Evolutionary conservation across 2,329 filamentous ascomycete genomes (phyloP).

Genomic region (Periconia sp.): DNA sequence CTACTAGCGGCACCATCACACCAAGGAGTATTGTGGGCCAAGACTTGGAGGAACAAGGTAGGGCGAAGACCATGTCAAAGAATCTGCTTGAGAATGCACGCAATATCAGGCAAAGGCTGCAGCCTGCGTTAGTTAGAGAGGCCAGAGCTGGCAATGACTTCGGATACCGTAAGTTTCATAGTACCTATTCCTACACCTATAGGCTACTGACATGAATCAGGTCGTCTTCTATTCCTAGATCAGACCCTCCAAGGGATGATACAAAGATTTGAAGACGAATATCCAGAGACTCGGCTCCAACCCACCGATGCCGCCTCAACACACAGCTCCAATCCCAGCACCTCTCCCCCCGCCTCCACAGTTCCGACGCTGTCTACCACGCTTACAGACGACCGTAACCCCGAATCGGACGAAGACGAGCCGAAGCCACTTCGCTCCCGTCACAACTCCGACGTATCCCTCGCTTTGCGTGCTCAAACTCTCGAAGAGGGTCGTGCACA

Average conservation of each 20-base stretch:
- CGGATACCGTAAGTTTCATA: conserved; percentile 72
- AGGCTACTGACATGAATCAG: conserved; percentile 49
- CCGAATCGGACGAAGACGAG: conserved; percentile 51
- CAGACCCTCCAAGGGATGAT: conserved; percentile 90
- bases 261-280: conserved; percentile 93
- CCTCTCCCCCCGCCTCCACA: conserved; percentile 34
- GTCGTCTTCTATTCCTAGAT: conserved; percentile 84
- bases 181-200: neutral
- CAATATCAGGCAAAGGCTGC: conserved; percentile 83
- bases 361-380: conserved; percentile 39
- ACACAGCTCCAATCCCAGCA: conserved; percentile 39
- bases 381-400: conserved; percentile 27
- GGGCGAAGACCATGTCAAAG: conserved; percentile 81
- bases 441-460: conserved; percentile 70
- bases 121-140: conserved; percentile 82
- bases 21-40: conserved; percentile 52
- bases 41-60: conserved; percentile 31
- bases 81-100: conserved; percentile 85
- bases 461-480: conserved; percentile 68
- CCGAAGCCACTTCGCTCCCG: conserved; percentile 59
- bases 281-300: conserved; percentile 78
- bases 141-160: conserved; percentile 72
- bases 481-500: conserved; percentile 75
- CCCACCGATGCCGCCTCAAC: conserved; percentile 36
- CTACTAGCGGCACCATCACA: conserved; percentile 61